Conservation (phyloP, 2,329 filamentous ascomycete species). For the Fusarium chaquense region DNA sequence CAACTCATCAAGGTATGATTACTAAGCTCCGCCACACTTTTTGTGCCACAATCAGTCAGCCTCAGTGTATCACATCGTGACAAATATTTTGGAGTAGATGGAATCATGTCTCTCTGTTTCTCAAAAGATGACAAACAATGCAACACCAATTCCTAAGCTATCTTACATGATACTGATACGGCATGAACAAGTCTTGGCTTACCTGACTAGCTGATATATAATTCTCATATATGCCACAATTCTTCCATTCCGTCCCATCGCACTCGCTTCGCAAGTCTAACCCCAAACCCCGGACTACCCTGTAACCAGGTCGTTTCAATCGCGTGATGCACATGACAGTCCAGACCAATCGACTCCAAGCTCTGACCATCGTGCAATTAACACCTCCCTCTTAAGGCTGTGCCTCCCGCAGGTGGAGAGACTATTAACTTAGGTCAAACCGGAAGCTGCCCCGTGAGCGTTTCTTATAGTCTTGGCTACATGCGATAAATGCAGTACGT, state of each 20-base stretch:
- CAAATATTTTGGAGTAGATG: neutral
- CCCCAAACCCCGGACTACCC: conserved; percentile 8
- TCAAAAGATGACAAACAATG: neutral
- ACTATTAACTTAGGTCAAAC: neutral
- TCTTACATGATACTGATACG: neutral
- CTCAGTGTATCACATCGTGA: neutral
- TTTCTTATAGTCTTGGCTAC: neutral
- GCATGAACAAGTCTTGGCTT: neutral
- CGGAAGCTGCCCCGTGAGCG: conserved; percentile 14
- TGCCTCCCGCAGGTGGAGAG: conserved; percentile 19
- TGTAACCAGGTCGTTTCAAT: conserved; percentile 11
- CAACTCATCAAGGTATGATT: neutral
- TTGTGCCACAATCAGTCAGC: conserved; percentile 12
- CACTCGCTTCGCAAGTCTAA: conserved; percentile 4
- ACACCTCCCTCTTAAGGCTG: conserved; percentile 33
- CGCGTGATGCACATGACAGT: conserved; percentile 3
- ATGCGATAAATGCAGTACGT: neutral
- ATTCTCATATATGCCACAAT: neutral
- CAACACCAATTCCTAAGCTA: neutral
- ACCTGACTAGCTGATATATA: neutral
- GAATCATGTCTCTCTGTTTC: neutral
- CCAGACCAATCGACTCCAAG: conserved; percentile 6
- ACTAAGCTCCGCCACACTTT: conserved; percentile 6
- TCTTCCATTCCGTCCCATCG: neutral
- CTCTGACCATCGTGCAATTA: neutral